phyloP scores from a whole-genome alignment of 1,284 basidiomycete genomes.

The Golubevia pallescens region DNA sequence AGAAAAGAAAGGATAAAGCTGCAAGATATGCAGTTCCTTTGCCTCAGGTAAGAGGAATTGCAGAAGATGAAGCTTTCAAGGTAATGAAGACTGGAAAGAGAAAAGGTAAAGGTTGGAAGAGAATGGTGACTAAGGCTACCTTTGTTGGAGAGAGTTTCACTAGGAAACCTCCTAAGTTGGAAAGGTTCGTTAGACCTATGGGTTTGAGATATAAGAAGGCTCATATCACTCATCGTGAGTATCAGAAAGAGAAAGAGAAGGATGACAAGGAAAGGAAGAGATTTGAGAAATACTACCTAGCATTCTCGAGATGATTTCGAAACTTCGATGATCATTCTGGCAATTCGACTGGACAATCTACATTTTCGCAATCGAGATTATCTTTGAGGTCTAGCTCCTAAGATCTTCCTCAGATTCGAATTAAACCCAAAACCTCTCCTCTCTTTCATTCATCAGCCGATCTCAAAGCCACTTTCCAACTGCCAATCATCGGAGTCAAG shows the following conservation, averaged over 20 bases:
- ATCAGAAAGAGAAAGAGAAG: not conserved
- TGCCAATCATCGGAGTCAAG: constrained; percentile 97
- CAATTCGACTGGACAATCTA: too few relatives aligned
- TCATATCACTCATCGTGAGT: constrained; percentile 96
- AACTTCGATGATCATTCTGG: too few relatives aligned
- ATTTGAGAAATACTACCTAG: not conserved
- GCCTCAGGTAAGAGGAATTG: constrained; percentile 95
- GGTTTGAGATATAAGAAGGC: constrained; percentile 97
- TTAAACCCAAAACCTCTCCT: not conserved
- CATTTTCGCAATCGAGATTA: not conserved
- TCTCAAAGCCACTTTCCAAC: constrained; percentile 96
- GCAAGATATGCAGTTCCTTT: constrained; percentile 96
- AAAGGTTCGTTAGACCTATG: constrained; percentile 96
- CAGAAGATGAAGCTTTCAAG: constrained; percentile 99
- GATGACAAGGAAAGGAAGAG: not conserved
- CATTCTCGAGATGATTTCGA: too few relatives aligned
- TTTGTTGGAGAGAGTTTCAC: constrained; percentile 99
- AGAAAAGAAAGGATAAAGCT: constrained; percentile 98
- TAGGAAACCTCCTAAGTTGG: constrained; percentile 98
- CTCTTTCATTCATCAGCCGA: constrained; percentile 72
- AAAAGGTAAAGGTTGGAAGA: constrained; percentile 97
- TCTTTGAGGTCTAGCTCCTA: not conserved
- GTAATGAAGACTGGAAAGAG: constrained; percentile 97
- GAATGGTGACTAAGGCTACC: constrained; percentile 99
- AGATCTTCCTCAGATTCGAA: too few relatives aligned